phyloP scores from a whole-genome alignment of 768 basidiomycete species.

The Tylopilus sp. region DNA sequence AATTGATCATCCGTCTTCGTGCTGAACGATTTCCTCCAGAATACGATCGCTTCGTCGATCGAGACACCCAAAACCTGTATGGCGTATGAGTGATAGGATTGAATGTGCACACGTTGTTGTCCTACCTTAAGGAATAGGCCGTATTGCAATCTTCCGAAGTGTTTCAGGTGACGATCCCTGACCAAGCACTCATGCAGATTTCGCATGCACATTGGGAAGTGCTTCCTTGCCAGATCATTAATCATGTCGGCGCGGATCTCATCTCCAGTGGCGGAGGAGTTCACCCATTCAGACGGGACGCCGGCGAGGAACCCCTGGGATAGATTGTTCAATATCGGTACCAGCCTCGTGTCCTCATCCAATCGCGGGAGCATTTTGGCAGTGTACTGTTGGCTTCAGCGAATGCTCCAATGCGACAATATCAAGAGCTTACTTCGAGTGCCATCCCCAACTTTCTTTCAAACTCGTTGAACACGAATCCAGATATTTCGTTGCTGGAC shows the following conservation, averaged over 20 bases:
- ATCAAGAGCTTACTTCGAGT: conserved; percentile 60
- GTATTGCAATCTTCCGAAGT: conserved; percentile 88
- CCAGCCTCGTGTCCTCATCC: conserved; percentile 89
- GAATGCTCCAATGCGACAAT: neutral
- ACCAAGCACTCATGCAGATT: conserved; percentile 78
- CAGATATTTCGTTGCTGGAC: conserved; percentile 68
- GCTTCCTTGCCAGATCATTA: conserved; percentile 77
- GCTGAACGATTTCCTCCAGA: conserved; percentile 89
- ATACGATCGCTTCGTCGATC: conserved; percentile 88
- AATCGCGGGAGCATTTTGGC: conserved; percentile 84
- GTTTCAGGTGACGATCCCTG: conserved; percentile 83
- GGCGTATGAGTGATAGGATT: neutral
- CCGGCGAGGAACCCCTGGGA: conserved; percentile 94
- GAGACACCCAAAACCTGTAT: conserved; percentile 84
- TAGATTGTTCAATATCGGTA: conserved; percentile 87
- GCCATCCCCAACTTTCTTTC: conserved; percentile 65
- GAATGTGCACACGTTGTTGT: neutral
- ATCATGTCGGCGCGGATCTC: conserved; percentile 93
- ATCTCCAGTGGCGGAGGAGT: conserved; percentile 50
- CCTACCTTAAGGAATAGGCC: conserved; percentile 91
- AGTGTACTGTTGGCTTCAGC: conserved; percentile 54
- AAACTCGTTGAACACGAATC: conserved; percentile 87
- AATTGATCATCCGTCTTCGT: conserved; percentile 88
- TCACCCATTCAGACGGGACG: conserved; percentile 77
- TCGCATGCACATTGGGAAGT: conserved; percentile 96